Evolutionary conservation across 1,284 basidiomycete species (phyloP).

Genomic region (Serendipita sp.): DNA sequence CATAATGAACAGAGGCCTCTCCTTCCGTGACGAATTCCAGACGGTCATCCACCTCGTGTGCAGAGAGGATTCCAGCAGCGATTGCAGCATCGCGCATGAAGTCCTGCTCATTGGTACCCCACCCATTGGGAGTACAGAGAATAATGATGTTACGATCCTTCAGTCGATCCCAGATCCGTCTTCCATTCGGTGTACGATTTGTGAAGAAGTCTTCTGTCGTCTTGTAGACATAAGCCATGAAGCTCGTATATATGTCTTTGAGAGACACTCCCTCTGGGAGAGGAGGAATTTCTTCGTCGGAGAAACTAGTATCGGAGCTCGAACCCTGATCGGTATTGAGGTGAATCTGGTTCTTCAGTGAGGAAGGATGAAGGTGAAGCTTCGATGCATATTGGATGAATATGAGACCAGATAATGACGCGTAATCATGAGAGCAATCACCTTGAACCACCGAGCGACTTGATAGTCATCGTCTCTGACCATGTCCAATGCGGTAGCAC

Average conservation of each 20-base stretch:
- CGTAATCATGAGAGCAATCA: not conserved
- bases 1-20: no score
- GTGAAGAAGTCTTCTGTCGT: not conserved
- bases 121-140: not conserved
- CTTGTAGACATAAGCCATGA: constrained; percentile 27
- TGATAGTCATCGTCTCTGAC: not conserved
- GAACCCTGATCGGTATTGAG: no score
- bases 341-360: constrained; percentile 11
- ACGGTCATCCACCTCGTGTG: not conserved
- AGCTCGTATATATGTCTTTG: constrained; percentile 37
- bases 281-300: constrained; percentile 21
- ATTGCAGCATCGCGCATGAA: not conserved
- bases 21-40: no score
- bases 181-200: not conserved
- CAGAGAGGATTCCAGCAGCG: not conserved
- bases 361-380: constrained; percentile 32
- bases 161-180: not conserved
- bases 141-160: not conserved
- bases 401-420: not conserved
- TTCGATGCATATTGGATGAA: constrained; percentile 16
- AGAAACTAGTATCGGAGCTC: no score
- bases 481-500: not conserved
- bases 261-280: constrained; percentile 34
- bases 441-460: constrained; percentile 3
- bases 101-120: not conserved